These are phyloP conservation scores for barley (Hordeum vulgare) DNA, from an alignment of 176 grass and related monocot species.

Conservation along the genomic window DNA sequence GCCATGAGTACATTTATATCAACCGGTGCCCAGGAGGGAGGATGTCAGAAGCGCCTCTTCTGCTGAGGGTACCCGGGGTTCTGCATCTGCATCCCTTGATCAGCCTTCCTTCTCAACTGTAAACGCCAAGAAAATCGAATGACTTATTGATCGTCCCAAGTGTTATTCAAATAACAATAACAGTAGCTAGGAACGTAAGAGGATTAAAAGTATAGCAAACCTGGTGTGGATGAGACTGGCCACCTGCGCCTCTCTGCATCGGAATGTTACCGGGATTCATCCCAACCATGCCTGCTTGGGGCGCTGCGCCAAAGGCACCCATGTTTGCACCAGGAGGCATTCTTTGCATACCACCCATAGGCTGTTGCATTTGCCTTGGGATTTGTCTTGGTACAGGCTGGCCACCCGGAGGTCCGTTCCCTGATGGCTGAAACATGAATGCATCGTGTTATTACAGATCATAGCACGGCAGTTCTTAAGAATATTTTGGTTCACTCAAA, in stretches of 20 bases:
- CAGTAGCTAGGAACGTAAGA: background rate
- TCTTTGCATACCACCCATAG: conserved; percentile 73
- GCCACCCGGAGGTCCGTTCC: conserved; percentile 54
- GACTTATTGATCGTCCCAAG: background rate
- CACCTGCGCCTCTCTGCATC: conserved; percentile 67
- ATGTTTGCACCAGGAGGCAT: conserved; percentile 49
- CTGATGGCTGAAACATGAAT: conserved; percentile 57
- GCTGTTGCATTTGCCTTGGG: conserved; percentile 67
- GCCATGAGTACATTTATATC: conserved; percentile 4
- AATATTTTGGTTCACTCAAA: conserved; percentile 4
- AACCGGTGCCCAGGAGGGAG: background rate
- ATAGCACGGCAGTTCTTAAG: background rate
- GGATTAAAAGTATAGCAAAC: conserved; percentile 17
- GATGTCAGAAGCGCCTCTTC: conserved; percentile 73
- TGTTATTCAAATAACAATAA: background rate
- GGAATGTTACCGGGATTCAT: conserved; percentile 76
- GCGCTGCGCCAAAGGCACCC: conserved; percentile 56
- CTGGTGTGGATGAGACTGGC: conserved; percentile 81
- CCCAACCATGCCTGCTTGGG: conserved; percentile 65
- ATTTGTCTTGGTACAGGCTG: conserved; percentile 56
- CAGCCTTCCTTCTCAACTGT: conserved; percentile 81
- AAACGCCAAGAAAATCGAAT: background rate
- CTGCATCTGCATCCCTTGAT: conserved; percentile 80
- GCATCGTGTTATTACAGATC: background rate
- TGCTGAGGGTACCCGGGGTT: conserved; percentile 94